Conservation (phyloP, 306 rosid species). For the Sindora glabra region DNA sequence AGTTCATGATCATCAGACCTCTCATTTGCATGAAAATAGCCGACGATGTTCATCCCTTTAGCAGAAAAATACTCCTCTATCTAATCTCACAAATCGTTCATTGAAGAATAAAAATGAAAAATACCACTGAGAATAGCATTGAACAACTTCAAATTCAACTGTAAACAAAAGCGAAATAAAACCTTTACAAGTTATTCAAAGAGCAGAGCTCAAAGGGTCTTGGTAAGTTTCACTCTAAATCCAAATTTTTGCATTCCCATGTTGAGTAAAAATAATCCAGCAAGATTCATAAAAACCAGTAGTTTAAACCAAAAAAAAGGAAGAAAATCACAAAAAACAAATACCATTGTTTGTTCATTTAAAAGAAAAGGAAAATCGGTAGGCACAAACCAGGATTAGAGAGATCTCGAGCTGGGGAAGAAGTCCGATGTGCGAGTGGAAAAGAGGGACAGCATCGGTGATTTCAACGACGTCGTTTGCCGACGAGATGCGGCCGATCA, state of each 20-base stretch:
- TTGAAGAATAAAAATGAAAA: neutral
- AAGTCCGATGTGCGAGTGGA: slow-evolving; percentile 82
- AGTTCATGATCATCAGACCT: slow-evolving; percentile 82
- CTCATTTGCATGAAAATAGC: slow-evolving; percentile 93
- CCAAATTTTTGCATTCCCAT: no score
- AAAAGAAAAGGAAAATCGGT: no score
- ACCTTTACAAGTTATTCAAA: neutral
- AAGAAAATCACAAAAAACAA: no score
- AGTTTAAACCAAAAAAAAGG: neutral
- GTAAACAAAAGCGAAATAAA: neutral
- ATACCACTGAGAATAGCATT: neutral
- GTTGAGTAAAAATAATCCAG: no score
- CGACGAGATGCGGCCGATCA: slow-evolving; percentile 75
- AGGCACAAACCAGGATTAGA: slow-evolving; percentile 63
- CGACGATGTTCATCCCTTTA: slow-evolving; percentile 68
- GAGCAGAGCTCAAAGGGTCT: neutral
- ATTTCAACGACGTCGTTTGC: slow-evolving; percentile 59
- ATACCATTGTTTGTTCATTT: no score
- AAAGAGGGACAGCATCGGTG: slow-evolving; percentile 85
- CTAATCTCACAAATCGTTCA: slow-evolving; percentile 30
- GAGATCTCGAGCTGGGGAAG: slow-evolving; percentile 96
- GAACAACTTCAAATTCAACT: neutral
- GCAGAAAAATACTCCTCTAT: slow-evolving; percentile 76
- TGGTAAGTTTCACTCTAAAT: neutral
- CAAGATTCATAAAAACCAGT: no score